Evolutionary conservation across 1,284 basidiomycete genomes (phyloP).

Genomic region (Fereydounia khargensis): DNA sequence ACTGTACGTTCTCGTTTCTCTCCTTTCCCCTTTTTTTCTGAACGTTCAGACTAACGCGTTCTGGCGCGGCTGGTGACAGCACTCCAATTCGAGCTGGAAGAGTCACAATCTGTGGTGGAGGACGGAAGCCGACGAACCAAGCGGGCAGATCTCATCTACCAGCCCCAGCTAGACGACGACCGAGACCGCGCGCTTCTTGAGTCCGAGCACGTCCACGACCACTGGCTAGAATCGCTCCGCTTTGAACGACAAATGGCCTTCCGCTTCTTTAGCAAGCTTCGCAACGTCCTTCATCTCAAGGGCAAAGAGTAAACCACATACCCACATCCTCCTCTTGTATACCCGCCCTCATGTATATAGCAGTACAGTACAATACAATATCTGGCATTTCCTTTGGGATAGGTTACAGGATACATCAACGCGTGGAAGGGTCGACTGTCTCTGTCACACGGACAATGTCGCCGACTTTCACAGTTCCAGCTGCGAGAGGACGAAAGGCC

Average conservation of each 20-base stretch:
- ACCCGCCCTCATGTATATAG: no score
- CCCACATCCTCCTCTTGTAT: no score
- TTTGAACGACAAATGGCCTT: constrained; percentile 25
- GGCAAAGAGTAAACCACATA: no score
- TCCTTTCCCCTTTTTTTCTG: background rate
- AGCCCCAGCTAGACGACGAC: constrained; percentile 47
- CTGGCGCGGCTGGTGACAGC: constrained; percentile 3
- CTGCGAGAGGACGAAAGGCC: no score
- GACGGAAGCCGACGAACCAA: background rate
- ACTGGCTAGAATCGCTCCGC: constrained; percentile 22
- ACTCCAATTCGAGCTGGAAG: constrained; percentile 48
- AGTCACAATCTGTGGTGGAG: constrained; percentile 4
- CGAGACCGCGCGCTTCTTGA: constrained; percentile 22
- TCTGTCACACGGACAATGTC: constrained; percentile 34
- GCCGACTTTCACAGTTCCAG: constrained; percentile 25
- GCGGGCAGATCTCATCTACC: constrained; percentile 49
- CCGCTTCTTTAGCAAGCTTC: constrained; percentile 32
- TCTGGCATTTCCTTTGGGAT: no score
- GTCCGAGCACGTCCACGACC: constrained; percentile 12
- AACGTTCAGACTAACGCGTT: background rate
- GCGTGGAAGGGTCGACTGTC: constrained; percentile 21
- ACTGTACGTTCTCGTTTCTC: constrained; percentile 12
- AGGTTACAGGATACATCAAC: no score
- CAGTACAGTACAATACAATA: no score
- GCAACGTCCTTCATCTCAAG: constrained; percentile 7